A percentile compares a stretch with the other conserved stretches of the same genome.
phyloP scores from a whole-genome alignment of 179 eudicot genomes.

The Drosera spatulata region DNA sequence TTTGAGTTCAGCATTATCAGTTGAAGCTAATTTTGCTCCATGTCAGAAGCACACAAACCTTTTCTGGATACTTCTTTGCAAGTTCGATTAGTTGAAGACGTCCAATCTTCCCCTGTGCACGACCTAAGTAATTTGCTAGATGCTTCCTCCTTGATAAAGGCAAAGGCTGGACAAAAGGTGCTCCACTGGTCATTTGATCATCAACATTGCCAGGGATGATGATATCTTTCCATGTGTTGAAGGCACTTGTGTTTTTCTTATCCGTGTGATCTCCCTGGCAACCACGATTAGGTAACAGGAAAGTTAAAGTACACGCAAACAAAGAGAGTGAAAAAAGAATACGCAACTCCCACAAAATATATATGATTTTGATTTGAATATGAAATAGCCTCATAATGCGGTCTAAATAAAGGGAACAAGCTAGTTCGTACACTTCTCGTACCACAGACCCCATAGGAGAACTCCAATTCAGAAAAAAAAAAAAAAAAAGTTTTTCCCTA shows the following conservation, averaged over 20 bases:
- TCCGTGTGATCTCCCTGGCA: slow-evolving; percentile 91
- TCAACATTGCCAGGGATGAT: slow-evolving; percentile 94
- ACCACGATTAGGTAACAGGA: slow-evolving; percentile 1
- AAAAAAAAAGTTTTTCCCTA: too few relatives aligned
- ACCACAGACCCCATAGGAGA: too few relatives aligned
- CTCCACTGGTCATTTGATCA: slow-evolving; percentile 70
- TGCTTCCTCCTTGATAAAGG: slow-evolving; percentile 71
- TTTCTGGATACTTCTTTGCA: slow-evolving; percentile 62
- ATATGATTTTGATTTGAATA: too few relatives aligned
- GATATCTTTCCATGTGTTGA: slow-evolving; percentile 91
- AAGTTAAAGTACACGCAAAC: background rate
- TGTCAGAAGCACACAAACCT: slow-evolving; percentile 35
- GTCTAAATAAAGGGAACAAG: too few relatives aligned
- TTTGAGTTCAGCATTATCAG: too few relatives aligned
- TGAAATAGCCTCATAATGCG: too few relatives aligned
- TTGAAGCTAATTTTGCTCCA: too few relatives aligned
- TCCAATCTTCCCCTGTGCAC: slow-evolving; percentile 79
- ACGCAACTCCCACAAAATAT: too few relatives aligned
- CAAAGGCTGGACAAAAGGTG: slow-evolving; percentile 52
- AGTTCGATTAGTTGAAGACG: slow-evolving; percentile 76
- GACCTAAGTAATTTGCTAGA: slow-evolving; percentile 80
- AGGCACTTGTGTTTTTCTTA: slow-evolving; percentile 82
- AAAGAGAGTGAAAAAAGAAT: too few relatives aligned
- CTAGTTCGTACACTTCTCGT: too few relatives aligned
- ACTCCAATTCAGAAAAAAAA: too few relatives aligned